These are phyloP conservation scores for Neurospora sp. DNA, from an alignment of 495 filamentous ascomycete species.

Conservation along the genomic window DNA sequence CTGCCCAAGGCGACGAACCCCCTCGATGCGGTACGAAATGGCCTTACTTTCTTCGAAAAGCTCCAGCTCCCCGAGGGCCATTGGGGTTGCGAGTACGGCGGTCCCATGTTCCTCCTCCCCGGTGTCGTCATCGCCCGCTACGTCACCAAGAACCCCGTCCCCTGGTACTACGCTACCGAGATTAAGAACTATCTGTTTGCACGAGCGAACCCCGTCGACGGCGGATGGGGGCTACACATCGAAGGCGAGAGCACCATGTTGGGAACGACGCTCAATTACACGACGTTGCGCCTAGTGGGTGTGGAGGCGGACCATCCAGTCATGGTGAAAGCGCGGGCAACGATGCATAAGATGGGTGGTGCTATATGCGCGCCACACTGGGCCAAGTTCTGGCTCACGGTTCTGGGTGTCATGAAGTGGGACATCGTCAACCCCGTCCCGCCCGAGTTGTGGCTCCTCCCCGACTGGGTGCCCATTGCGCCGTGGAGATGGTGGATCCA, in stretches of 20 bases:
- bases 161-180: constrained; percentile 69
- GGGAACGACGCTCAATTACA: constrained; percentile 85
- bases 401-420: constrained; percentile 78
- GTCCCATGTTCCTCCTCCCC: constrained; percentile 76
- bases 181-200: constrained; percentile 91
- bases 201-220: constrained; percentile 76
- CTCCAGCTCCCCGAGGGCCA: constrained; percentile 82
- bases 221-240: constrained; percentile 94
- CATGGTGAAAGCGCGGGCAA: constrained; percentile 78
- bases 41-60: constrained; percentile 78
- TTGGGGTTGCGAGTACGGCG: constrained; percentile 97
- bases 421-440: constrained; percentile 90
- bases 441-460: constrained; percentile 87
- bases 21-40: constrained; percentile 69
- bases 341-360: constrained; percentile 77
- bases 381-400: constrained; percentile 85
- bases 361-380: constrained; percentile 81
- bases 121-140: constrained; percentile 82
- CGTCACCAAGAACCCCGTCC: constrained; percentile 81
- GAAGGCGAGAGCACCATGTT: constrained; percentile 91
- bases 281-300: constrained; percentile 77
- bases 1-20: constrained; percentile 62
- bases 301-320: constrained; percentile 73
- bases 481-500: constrained; percentile 99
- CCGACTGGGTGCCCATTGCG: constrained; percentile 88